phyloP scores from a whole-genome alignment of 1,284 basidiomycete genomes.

The Phellopilus nigrolimitatus region DNA sequence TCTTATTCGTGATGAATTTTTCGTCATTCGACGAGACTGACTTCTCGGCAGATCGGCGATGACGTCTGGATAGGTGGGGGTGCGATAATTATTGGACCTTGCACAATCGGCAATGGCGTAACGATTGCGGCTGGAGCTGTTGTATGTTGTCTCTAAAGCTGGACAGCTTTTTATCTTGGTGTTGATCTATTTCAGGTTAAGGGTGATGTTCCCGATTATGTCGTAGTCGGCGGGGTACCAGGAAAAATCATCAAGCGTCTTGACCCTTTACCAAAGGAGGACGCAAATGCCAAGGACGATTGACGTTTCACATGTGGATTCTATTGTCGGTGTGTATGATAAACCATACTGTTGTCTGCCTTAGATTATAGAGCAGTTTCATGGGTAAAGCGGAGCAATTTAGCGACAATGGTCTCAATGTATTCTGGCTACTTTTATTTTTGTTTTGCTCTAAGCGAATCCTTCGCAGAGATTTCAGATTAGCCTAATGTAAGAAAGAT shows the following conservation, averaged over 20 bases:
- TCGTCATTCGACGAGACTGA: background rate
- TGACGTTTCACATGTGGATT: too few species aligned
- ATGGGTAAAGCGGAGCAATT: too few species aligned
- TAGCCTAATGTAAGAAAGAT: too few species aligned
- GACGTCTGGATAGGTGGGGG: conserved; percentile 15
- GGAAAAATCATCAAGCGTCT: conserved; percentile 11
- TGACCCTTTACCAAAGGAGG: background rate
- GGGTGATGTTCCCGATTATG: conserved; percentile 11
- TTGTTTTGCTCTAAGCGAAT: too few species aligned
- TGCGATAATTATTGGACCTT: conserved; percentile 5
- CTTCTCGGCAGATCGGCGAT: conserved; percentile 8
- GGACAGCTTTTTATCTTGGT: background rate
- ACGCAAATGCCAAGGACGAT: too few species aligned
- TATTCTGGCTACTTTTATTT: too few species aligned
- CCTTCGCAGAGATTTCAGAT: too few species aligned
- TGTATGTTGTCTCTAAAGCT: background rate
- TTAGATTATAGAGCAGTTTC: too few species aligned
- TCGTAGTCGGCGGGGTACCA: conserved; percentile 10
- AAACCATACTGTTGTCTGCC: too few species aligned
- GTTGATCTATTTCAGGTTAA: conserved; percentile 3
- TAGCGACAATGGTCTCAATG: too few species aligned
- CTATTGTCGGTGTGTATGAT: too few species aligned
- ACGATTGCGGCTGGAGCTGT: conserved; percentile 12
- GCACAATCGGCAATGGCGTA: conserved; percentile 9
- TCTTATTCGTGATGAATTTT: background rate